Percentiles rank a stretch among this genome's conserved stretches.
Evolutionary conservation across 371 early-diverging fungal species (phyloP).

Genomic region (Zopfochytrium polystomum): DNA sequence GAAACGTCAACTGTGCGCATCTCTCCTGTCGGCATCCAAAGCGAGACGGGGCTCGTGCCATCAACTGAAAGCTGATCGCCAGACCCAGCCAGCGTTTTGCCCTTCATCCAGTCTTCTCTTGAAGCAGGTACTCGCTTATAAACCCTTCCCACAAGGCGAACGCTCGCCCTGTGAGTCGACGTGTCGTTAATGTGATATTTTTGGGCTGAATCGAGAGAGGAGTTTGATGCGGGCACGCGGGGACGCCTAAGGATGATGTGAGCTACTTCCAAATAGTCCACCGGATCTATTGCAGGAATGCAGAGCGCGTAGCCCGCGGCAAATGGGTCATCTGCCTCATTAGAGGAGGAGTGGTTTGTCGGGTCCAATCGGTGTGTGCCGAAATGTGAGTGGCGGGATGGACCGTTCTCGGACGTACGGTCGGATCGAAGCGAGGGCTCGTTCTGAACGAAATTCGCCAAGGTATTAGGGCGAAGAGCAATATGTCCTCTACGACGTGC

Average conservation of each 20-base stretch:
- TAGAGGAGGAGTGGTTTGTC: too few species aligned
- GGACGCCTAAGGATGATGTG: constrained; percentile 14
- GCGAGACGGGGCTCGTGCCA: constrained; percentile 5
- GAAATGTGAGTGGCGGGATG: too few species aligned
- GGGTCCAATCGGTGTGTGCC: too few species aligned
- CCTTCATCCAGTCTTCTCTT: too few species aligned
- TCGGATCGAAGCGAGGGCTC: too few species aligned
- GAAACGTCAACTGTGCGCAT: constrained; percentile 18
- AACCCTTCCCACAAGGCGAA: constrained; percentile 6
- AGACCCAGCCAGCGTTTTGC: too few species aligned
- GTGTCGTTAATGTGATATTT: neutral
- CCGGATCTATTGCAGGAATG: constrained; percentile 14
- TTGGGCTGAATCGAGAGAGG: neutral
- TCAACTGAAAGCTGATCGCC: too few species aligned
- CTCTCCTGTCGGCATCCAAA: constrained; percentile 21
- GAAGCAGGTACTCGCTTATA: constrained; percentile 17
- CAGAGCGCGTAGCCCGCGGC: neutral
- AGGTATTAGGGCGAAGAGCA: too few species aligned
- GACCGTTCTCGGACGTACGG: too few species aligned
- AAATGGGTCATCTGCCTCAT: too few species aligned
- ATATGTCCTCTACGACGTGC: too few species aligned
- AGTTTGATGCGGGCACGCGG: neutral
- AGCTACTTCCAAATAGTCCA: constrained; percentile 22
- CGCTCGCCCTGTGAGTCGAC: neutral
- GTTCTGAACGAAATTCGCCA: too few species aligned